A percentile compares a stretch with the other conserved stretches of the same genome.
Conservation (phyloP, 306 rosid genomes). For the Urtica urens region DNA sequence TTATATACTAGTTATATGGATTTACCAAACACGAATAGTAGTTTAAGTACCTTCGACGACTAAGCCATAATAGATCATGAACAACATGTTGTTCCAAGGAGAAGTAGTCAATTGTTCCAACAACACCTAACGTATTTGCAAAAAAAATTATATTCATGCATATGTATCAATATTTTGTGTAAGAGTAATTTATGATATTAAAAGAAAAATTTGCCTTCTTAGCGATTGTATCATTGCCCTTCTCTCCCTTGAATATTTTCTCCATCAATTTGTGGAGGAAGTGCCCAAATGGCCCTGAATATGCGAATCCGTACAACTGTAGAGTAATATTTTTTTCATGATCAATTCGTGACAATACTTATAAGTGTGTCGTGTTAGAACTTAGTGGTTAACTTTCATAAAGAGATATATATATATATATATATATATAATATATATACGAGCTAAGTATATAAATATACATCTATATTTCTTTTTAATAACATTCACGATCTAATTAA, state of each 20-base stretch:
- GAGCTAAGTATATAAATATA: too few species aligned
- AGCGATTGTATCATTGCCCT: slow-evolving; percentile 57
- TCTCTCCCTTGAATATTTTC: slow-evolving; percentile 60
- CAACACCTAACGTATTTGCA: slow-evolving; percentile 65
- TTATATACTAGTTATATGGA: too few species aligned
- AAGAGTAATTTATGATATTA: not conserved
- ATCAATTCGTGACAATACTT: too few species aligned
- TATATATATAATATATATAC: too few species aligned
- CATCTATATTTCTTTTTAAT: too few species aligned
- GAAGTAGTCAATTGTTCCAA: slow-evolving; percentile 74
- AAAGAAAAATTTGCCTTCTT: slow-evolving; percentile 49
- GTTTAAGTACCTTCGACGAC: slow-evolving; percentile 61
- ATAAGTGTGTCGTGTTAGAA: too few species aligned
- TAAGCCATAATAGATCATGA: slow-evolving; percentile 85
- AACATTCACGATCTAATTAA: too few species aligned
- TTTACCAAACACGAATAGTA: too few species aligned
- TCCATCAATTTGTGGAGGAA: slow-evolving; percentile 87
- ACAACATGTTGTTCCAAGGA: slow-evolving; percentile 82
- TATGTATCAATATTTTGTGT: slow-evolving; percentile 13
- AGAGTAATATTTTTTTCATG: slow-evolving; percentile 17
- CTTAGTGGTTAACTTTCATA: too few species aligned
- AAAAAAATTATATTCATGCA: slow-evolving; percentile 3
- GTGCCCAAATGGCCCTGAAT: slow-evolving; percentile 85
- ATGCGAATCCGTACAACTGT: slow-evolving; percentile 88
- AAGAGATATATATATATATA: too few species aligned